Evolutionary conservation across 2,329 filamentous ascomycete species (phyloP).

Genomic region (Cladosporium colombiae): DNA sequence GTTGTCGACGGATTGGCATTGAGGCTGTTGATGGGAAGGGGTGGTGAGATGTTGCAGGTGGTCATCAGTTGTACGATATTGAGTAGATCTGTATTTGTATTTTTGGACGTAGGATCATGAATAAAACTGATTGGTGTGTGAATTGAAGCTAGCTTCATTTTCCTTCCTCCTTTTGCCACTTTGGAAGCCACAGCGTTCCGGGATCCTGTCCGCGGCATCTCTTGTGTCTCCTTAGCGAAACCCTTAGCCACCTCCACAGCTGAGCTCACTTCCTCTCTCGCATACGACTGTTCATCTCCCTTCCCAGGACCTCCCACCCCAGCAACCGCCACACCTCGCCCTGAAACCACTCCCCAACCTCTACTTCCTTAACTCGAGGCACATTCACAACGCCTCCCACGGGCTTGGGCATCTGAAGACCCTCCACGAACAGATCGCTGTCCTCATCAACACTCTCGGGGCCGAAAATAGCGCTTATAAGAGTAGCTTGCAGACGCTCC

Average conservation of each 20-base stretch:
- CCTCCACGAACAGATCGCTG: constrained; percentile 44
- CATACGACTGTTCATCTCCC: background rate
- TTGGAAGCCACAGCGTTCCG: background rate
- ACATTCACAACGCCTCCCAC: constrained; percentile 27
- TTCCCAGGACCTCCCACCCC: constrained; percentile 52
- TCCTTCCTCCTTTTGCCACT: background rate
- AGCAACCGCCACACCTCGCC: constrained; percentile 58
- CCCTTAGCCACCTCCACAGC: background rate
- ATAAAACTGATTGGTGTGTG: background rate
- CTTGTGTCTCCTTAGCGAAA: background rate
- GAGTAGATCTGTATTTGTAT: background rate
- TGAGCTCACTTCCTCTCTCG: background rate
- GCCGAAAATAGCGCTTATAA: constrained; percentile 48
- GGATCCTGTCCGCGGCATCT: background rate
- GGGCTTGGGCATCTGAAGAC: constrained; percentile 44
- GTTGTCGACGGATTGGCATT: constrained; percentile 40
- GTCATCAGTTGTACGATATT: background rate
- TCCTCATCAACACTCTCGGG: constrained; percentile 31
- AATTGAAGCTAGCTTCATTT: background rate
- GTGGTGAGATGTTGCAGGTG: background rate
- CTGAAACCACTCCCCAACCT: constrained; percentile 56
- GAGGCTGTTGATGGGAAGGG: background rate
- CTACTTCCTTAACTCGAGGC: constrained; percentile 41
- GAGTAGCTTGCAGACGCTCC: constrained; percentile 47
- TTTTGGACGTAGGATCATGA: background rate